phyloP scores from a whole-genome alignment of 352 stramenopile genomes.

The Globisporangium paroecandrum region DNA sequence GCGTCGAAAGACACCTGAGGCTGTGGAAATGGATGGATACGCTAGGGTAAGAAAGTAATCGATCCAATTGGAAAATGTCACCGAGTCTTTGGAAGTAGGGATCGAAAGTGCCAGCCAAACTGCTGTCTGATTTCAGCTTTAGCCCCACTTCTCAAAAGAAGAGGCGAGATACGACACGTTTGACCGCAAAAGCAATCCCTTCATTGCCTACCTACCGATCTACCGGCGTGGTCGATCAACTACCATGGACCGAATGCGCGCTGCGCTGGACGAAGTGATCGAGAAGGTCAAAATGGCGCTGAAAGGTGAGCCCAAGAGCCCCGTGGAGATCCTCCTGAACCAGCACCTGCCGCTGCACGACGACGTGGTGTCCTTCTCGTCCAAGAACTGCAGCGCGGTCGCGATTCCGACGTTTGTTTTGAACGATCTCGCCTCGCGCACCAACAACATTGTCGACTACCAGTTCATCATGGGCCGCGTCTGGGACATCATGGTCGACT shows the following conservation, averaged over 20 bases:
- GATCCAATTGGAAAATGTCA: neutral
- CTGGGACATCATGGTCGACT: constrained; percentile 64
- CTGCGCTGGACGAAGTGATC: constrained; percentile 57
- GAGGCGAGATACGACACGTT: neutral
- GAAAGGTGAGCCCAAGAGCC: constrained; percentile 51
- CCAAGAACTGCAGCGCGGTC: constrained; percentile 29
- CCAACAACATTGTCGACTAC: constrained; percentile 72
- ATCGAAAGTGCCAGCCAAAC: neutral
- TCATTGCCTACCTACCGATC: neutral
- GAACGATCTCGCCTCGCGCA: constrained; percentile 61
- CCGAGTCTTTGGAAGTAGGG: neutral
- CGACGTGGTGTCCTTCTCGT: constrained; percentile 39
- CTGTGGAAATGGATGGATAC: neutral
- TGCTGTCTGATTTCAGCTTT: neutral
- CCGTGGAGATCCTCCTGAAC: constrained; percentile 60
- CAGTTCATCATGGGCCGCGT: constrained; percentile 67
- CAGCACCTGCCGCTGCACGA: constrained; percentile 56
- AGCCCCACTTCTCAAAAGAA: neutral
- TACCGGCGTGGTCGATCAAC: neutral
- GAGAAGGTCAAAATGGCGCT: constrained; percentile 59
- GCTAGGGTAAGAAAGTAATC: neutral
- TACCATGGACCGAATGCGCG: constrained; percentile 53
- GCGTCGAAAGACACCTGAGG: neutral
- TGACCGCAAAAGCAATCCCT: neutral
- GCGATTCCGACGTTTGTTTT: constrained; percentile 52